Evolutionary conservation across 2,329 filamentous ascomycete species (phyloP), one percentile per base, ranked within the genome.

Genomic region (Microsporum audouinii): DNA sequence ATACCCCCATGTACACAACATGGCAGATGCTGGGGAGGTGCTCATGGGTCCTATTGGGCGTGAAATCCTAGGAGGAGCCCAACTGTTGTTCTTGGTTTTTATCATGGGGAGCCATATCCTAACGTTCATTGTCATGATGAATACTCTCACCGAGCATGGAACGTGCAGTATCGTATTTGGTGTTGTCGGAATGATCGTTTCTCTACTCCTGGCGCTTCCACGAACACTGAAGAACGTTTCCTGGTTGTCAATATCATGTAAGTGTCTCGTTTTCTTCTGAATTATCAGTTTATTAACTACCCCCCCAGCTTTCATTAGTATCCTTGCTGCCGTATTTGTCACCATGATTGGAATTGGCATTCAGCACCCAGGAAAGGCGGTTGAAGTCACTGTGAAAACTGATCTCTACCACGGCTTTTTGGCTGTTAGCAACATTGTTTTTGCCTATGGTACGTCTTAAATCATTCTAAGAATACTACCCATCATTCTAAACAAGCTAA

Each of bases 101-200:
- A 80, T 88, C 66, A 84, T 87, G 72, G 84, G 82, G 38, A 87
- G 85, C n/a, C 88, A 90, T 72, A 78, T 87, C 58, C 75, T 89
- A 63, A 88, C 85, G 0, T 88, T 88, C 65, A 81, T 80, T 36
- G 85, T 88, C 67, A 86, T 86, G 65, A 82, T 88, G 72, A 84
- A 84, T 66, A 83, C 79, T 58, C 76, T 89, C 58, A 84, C 84
- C 3, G 71, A 81, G 2, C 79, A 86, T 64, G 81, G 78, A 0
- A 79, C 80, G 0, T 88, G 85, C 71, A 84, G 84, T 2, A 82
- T 88, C 61, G 76, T 84, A 1, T 88, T 84, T 73, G 82, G 79
- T 2, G 75, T 84, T n/a, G 75, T 84, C 1, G 85, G 84, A 0
- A 68, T 85, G 63, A 67, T 80, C 3, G 62, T 88, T 2, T 86